Percentiles rank a stretch among this genome's conserved stretches.
phyloP scores from a whole-genome alignment of 345 rosid species.

The Psidium friedrichsthalianum region DNA sequence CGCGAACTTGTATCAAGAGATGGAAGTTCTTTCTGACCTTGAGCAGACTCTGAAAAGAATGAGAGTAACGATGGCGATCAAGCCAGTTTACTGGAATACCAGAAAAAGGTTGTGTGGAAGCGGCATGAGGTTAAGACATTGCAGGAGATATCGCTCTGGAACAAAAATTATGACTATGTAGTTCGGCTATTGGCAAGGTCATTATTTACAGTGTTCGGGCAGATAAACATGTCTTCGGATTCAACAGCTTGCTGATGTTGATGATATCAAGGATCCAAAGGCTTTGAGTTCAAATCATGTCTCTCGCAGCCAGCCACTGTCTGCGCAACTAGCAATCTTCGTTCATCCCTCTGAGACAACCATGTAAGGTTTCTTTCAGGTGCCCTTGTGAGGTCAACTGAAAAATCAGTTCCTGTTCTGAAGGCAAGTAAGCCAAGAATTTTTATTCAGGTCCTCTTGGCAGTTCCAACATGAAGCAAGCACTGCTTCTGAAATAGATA shows the following conservation, averaged over 20 bases:
- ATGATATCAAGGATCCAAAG: conserved; percentile 19
- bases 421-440: conserved; percentile 36
- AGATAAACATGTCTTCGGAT: conserved; percentile 59
- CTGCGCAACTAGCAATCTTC: conserved; percentile 46
- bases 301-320: conserved; percentile 56
- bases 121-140: conserved; percentile 71
- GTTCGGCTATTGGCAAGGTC: conserved; percentile 68
- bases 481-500: conserved; percentile 33
- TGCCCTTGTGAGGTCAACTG: conserved; percentile 40
- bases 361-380: conserved; percentile 76
- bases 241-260: conserved; percentile 23
- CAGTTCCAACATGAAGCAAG: conserved; percentile 23
- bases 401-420: conserved; percentile 31
- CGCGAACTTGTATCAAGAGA: conserved; percentile 76
- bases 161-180: conserved; percentile 65
- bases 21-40: conserved; percentile 71
- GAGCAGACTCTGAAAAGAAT: conserved; percentile 73
- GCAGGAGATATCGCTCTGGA: conserved; percentile 77
- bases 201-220: conserved; percentile 55
- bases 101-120: conserved; percentile 78
- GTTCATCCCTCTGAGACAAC: conserved; percentile 37
- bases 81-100: conserved; percentile 47
- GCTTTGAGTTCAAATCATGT: conserved; percentile 38
- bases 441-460: conserved; percentile 82
- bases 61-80: conserved; percentile 44